Evolutionary conservation across 2,329 filamentous ascomycete species (phyloP).

Genomic region (Neonectria faginata): DNA sequence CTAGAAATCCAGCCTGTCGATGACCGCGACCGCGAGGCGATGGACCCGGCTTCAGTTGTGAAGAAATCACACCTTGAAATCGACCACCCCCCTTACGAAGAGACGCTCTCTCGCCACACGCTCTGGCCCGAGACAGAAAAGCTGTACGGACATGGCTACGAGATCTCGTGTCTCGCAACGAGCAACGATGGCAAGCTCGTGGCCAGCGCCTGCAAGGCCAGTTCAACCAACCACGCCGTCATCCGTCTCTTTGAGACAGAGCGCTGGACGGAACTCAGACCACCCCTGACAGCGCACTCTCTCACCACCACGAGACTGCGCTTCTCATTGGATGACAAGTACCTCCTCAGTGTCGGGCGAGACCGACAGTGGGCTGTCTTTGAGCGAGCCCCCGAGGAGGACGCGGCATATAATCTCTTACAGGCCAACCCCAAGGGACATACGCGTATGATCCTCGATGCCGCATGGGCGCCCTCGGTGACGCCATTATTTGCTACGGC

Average conservation of each 20-base stretch:
- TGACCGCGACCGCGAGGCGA: slow-evolving; percentile 63
- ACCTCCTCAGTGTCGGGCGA: slow-evolving; percentile 87
- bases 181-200: slow-evolving; percentile 80
- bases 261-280: slow-evolving; percentile 88
- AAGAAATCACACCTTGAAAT: slow-evolving; percentile 73
- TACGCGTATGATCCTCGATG: slow-evolving; percentile 90
- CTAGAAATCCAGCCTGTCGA: slow-evolving; percentile 58
- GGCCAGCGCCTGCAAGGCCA: slow-evolving; percentile 93
- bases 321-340: slow-evolving; percentile 80
- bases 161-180: slow-evolving; percentile 88
- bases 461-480: slow-evolving; percentile 78
- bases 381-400: slow-evolving; percentile 57
- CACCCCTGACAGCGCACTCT: slow-evolving; percentile 84
- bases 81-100: slow-evolving; percentile 85
- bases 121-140: slow-evolving; percentile 98
- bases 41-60: slow-evolving; percentile 66
- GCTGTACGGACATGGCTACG: slow-evolving; percentile 96
- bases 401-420: slow-evolving; percentile 65
- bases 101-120: slow-evolving; percentile 88
- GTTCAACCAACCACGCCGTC: slow-evolving; percentile 92
- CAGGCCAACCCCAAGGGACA: slow-evolving; percentile 86
- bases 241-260: slow-evolving; percentile 90
- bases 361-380: slow-evolving; percentile 95
- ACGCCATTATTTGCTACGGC: slow-evolving; percentile 81
- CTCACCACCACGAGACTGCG: slow-evolving; percentile 86